Evolutionary conservation across 345 rosid species (phyloP).

Genomic region (Viola odorata): DNA sequence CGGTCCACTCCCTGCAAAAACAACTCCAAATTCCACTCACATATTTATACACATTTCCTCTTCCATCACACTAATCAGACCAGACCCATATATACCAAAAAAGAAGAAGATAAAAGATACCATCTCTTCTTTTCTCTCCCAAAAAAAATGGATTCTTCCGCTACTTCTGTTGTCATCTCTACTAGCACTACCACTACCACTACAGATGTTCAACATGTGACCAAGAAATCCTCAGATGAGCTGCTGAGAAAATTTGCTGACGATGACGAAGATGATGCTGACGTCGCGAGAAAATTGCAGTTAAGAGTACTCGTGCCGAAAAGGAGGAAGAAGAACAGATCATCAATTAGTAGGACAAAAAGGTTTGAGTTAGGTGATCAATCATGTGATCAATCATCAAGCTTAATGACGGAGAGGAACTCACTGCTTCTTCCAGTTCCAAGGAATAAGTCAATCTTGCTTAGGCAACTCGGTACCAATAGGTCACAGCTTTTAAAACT

Average conservation of each 20-base stretch:
- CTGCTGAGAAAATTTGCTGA: conserved; percentile 79
- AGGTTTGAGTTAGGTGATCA: not conserved
- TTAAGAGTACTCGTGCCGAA: conserved; percentile 32
- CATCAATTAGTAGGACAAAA: not conserved
- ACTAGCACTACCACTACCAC: not conserved
- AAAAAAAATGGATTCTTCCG: not conserved
- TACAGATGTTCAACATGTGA: conserved; percentile 51
- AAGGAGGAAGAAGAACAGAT: conserved; percentile 5
- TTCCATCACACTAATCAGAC: not conserved
- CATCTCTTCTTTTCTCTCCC: conserved; percentile 4
- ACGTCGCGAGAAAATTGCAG: conserved; percentile 10
- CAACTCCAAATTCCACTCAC: conserved; percentile 12
- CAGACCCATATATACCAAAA: not conserved
- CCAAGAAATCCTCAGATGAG: conserved; percentile 72
- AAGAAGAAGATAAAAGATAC: not conserved
- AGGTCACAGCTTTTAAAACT: conserved; percentile 36
- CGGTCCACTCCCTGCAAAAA: conserved; percentile 49
- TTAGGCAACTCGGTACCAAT: conserved; percentile 47
- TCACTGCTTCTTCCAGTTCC: conserved; percentile 54
- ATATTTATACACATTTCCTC: not conserved
- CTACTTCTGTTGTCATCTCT: not conserved
- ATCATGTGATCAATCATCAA: conserved; percentile 19
- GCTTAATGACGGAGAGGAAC: conserved; percentile 45
- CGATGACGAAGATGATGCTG: conserved; percentile 17
- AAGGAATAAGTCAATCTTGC: conserved; percentile 29